Evolutionary conservation across 192 early-diverging fungal species (phyloP).

Genomic region (Podila epigama): DNA sequence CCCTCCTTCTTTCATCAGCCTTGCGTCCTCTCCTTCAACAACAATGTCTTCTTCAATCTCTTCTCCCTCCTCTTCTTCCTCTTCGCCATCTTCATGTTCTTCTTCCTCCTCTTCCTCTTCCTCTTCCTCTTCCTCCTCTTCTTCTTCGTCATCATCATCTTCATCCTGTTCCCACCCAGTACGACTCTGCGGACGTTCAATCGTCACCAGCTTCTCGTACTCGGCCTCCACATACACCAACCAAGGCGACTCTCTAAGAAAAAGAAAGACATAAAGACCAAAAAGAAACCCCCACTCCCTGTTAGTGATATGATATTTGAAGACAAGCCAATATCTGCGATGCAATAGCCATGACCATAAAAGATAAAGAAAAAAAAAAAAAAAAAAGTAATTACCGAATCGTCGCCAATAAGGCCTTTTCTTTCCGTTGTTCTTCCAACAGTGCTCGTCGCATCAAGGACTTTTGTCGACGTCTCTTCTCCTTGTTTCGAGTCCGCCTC

Average conservation of each 20-base stretch:
- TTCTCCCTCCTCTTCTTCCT: neutral
- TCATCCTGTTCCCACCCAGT: slow-evolving; percentile 33
- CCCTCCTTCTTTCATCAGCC: no score
- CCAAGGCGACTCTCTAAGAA: slow-evolving; percentile 38
- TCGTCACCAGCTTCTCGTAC: slow-evolving; percentile 42
- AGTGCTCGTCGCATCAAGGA: slow-evolving; percentile 23
- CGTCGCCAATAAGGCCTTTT: slow-evolving; percentile 38
- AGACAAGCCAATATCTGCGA: neutral
- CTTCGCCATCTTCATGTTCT: neutral
- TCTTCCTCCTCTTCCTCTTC: slow-evolving; percentile 1
- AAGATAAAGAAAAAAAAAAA: neutral
- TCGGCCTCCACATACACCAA: slow-evolving; percentile 39
- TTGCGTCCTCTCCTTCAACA: no score
- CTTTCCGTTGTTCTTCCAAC: slow-evolving; percentile 38
- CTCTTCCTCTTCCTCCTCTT: slow-evolving; percentile 18
- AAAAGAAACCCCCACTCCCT: neutral
- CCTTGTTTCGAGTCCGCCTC: slow-evolving; percentile 13
- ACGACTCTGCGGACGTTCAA: slow-evolving; percentile 36
- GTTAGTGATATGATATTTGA: neutral
- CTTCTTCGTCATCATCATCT: slow-evolving; percentile 41
- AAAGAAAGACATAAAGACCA: neutral
- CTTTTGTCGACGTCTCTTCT: slow-evolving; percentile 11
- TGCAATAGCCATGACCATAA: neutral
- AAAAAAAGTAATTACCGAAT: slow-evolving; percentile 25
- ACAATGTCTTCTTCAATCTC: neutral